Evolutionary conservation across 176 grass and related monocot genomes (phyloP).

Genomic region (Metroxylon sagu): DNA sequence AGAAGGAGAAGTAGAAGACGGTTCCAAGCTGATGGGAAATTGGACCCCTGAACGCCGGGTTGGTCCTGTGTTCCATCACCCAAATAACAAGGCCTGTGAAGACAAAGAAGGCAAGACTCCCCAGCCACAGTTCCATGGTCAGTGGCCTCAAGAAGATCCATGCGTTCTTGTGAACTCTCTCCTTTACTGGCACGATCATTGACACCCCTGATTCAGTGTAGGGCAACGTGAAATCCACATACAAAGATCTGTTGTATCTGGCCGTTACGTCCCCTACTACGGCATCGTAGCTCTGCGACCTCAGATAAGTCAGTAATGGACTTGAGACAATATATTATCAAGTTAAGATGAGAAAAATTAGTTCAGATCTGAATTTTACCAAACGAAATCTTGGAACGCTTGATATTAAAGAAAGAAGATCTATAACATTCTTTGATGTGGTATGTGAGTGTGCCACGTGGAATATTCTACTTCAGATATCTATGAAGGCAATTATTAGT

Average conservation of each 20-base stretch:
- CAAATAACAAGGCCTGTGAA: constrained; percentile 43
- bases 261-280: constrained; percentile 9
- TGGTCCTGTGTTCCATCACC: constrained; percentile 33
- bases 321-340: too few species aligned
- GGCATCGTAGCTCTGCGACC: background rate
- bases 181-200: constrained; percentile 13
- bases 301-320: background rate
- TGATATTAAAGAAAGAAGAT: too few species aligned
- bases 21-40: constrained; percentile 16
- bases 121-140: constrained; percentile 36
- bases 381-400: too few species aligned
- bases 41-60: constrained; percentile 25
- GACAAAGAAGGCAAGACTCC: constrained; percentile 25
- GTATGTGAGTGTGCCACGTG: too few species aligned
- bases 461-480: too few species aligned
- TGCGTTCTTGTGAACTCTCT: constrained; percentile 4
- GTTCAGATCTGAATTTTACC: too few species aligned
- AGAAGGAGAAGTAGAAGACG: constrained; percentile 27
- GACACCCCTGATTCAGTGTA: constrained; percentile 15
- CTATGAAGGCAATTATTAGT: too few species aligned
- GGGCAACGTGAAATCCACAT: constrained; percentile 9
- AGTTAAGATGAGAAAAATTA: too few species aligned
- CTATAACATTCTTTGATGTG: too few species aligned
- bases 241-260: constrained; percentile 4
- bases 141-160: constrained; percentile 18